Evolutionary conservation across 306 rosid genomes (phyloP).

Genomic region (Casuarina cunninghamiana): DNA sequence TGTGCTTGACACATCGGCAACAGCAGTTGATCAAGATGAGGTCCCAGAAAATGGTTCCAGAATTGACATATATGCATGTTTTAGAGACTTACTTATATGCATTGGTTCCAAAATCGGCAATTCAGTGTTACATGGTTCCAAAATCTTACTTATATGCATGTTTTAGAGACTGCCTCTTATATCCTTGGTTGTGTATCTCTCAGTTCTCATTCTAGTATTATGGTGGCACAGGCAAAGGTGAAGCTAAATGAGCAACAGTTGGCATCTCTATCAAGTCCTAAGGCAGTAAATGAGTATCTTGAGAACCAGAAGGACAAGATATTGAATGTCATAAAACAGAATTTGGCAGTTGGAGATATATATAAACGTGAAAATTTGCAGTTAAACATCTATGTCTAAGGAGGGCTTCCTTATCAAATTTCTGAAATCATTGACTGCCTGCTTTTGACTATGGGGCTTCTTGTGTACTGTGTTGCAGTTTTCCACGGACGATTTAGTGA

Average conservation of each 20-base stretch:
- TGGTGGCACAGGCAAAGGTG: conserved; percentile 60
- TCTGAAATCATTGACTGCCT: not conserved
- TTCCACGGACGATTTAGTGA: conserved; percentile 71
- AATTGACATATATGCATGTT: not conserved
- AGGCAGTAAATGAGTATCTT: conserved; percentile 87
- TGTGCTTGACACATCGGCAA: conserved; percentile 86
- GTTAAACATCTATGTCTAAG: conserved; percentile 43
- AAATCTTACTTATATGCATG: not conserved
- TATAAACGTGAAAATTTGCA: conserved; percentile 82
- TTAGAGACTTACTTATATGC: not conserved
- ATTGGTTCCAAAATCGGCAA: no score
- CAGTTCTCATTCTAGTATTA: conserved; percentile 14
- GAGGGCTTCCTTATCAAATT: not conserved
- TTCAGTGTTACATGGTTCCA: conserved; percentile 4
- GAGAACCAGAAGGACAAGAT: conserved; percentile 80
- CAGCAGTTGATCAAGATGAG: conserved; percentile 69
- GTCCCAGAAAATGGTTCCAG: conserved; percentile 11
- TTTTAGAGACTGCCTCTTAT: not conserved
- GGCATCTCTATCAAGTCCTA: conserved; percentile 76
- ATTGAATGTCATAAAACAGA: conserved; percentile 73
- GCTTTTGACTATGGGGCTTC: not conserved
- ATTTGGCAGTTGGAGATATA: conserved; percentile 95
- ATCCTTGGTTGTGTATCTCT: not conserved
- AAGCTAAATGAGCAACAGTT: conserved; percentile 75
- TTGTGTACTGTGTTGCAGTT: conserved; percentile 42